Base-by-base conservation (phyloP, 495 filamentous ascomycete genomes). In the Penicillium macrosclerotiorum region DNA sequence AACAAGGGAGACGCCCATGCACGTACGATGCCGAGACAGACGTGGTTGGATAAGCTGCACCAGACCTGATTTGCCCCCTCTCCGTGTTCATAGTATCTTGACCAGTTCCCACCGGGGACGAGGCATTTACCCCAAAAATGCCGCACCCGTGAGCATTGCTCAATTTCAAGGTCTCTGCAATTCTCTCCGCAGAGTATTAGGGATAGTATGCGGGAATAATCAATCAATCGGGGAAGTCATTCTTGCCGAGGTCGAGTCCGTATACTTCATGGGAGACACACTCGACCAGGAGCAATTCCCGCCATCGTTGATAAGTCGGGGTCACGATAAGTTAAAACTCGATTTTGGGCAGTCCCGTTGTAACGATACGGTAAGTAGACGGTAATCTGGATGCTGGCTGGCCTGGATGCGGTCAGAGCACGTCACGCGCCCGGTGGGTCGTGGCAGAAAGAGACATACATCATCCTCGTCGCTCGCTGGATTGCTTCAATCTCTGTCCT, bases 401-500 rank as follows among this genome's bases (percentile, higher is more conserved):
- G 20, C 24, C 47, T 43, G 32, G 30, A 59, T 64, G 61, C 54
- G 58, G 68, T 67, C 68, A 65, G 59, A 64, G 59, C 46, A 63
- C 65, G 68, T 72, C 67, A 72, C 66, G 65, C 57, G 62, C 55
- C 42, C 55, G 49, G 66, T 69, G 63, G 66, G 64, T 58, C 64
- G 47, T 64, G 68, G 68, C 65, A 70, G 67, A 56, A 69, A 64
- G 52, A 58, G 57, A 55, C 62, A 65, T 68, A 69, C 69, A 72
- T 73, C 60, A 65, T 67, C 65, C 56, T 54, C 49, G 47, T 34
- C 51, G 36, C 45, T 54, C 37, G 40, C 48, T 55, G 43, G 19
- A 54, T 55, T 60, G 42, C 51, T 60, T 61, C 59, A 52, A 26
- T 58, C 53, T 54, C 48, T 61, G 41, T 12, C 47, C 41, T 49